phyloP scores from a whole-genome alignment of 2,329 filamentous ascomycete genomes.

The Cadophora sp. region DNA sequence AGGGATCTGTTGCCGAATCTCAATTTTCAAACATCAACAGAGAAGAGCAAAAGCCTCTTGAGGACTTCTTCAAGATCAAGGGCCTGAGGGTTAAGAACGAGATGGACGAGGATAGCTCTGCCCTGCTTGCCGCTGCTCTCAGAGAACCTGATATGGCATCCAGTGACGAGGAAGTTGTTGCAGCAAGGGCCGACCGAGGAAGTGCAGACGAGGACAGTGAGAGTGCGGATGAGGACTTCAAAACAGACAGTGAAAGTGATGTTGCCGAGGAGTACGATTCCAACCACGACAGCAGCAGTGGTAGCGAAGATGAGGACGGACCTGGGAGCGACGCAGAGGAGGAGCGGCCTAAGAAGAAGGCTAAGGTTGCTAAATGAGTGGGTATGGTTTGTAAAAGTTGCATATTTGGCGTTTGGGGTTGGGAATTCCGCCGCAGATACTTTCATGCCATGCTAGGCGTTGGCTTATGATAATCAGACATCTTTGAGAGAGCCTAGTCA shows the following conservation, averaged over 20 bases:
- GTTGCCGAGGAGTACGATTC: slow-evolving; percentile 97
- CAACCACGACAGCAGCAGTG: slow-evolving; percentile 84
- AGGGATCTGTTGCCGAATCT: slow-evolving; percentile 83
- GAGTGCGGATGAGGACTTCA: slow-evolving; percentile 95
- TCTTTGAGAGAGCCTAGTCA: not conserved
- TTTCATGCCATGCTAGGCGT: not conserved
- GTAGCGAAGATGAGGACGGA: slow-evolving; percentile 68
- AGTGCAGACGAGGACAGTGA: slow-evolving; percentile 97
- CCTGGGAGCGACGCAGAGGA: slow-evolving; percentile 61
- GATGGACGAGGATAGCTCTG: slow-evolving; percentile 82
- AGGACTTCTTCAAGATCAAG: slow-evolving; percentile 97
- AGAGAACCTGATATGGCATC: slow-evolving; percentile 75
- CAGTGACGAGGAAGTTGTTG: slow-evolving; percentile 83
- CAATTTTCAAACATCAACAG: slow-evolving; percentile 99
- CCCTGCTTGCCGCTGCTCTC: slow-evolving; percentile 82
- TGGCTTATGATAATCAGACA: slow-evolving; percentile 22
- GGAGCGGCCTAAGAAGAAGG: slow-evolving; percentile 58
- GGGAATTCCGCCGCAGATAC: slow-evolving; percentile 11
- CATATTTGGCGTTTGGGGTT: slow-evolving; percentile 28
- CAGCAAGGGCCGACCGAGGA: slow-evolving; percentile 75
- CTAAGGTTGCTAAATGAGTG: slow-evolving; percentile 35
- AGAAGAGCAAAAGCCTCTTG: slow-evolving; percentile 95
- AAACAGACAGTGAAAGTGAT: slow-evolving; percentile 89
- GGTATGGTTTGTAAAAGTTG: slow-evolving; percentile 15
- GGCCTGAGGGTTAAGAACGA: slow-evolving; percentile 97